phyloP scores from a whole-genome alignment of 1,284 basidiomycete species.

The Boletus albobrunnescens region DNA sequence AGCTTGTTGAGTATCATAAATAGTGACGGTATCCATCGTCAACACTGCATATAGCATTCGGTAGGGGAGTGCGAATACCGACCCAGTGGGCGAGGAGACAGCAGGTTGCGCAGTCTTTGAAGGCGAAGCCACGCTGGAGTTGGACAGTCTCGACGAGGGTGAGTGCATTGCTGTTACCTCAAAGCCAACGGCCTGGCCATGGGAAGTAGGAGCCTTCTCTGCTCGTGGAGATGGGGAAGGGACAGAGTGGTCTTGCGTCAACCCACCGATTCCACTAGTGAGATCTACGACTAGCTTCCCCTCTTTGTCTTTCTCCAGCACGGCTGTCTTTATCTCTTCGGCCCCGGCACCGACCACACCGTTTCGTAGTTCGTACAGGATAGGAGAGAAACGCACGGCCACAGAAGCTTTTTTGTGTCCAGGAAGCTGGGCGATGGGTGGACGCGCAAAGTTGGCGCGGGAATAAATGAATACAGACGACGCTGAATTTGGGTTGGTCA shows the following conservation, averaged over 20 bases:
- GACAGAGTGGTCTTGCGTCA: constrained; percentile 11
- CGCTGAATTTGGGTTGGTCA: constrained; percentile 33
- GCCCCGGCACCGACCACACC: constrained; percentile 45
- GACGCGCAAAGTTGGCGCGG: constrained; percentile 85
- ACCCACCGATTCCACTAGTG: constrained; percentile 31
- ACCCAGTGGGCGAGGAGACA: constrained; percentile 36
- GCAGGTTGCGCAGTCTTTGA: constrained; percentile 47
- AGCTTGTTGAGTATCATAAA: constrained; percentile 97
- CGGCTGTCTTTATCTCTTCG: constrained; percentile 44
- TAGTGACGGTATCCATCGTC: constrained; percentile 92
- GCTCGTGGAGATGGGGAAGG: constrained; percentile 13
- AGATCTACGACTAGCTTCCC: constrained; percentile 63
- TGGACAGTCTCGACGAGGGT: constrained; percentile 49
- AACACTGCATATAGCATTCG: constrained; percentile 95
- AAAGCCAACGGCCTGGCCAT: constrained; percentile 21
- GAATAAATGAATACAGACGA: constrained; percentile 95
- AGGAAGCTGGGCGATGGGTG: constrained; percentile 91
- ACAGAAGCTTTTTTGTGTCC: constrained; percentile 95
- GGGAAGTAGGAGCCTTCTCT: constrained; percentile 38
- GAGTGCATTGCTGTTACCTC: constrained; percentile 41
- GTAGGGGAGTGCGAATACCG: constrained; percentile 88
- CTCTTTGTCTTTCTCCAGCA: constrained; percentile 69
- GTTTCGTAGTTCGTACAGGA: constrained; percentile 83
- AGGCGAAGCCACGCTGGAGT: constrained; percentile 45
- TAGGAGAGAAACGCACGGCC: constrained; percentile 90